Conservation (phyloP, 148 eudicot genomes). For the Pharnaceum exiguum region DNA sequence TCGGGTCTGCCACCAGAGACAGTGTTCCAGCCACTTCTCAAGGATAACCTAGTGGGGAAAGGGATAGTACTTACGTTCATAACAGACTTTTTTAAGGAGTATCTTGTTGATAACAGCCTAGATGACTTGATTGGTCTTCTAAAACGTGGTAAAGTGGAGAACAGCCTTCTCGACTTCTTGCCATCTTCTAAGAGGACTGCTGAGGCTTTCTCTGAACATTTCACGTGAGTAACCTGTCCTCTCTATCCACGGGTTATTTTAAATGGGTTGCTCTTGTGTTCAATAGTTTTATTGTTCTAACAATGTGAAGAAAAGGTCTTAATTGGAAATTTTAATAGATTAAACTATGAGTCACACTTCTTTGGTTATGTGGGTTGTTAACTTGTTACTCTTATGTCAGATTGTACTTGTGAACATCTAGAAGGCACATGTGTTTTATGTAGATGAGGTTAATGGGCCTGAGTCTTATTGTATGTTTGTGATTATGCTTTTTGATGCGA, state of each 20-base stretch:
- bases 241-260: not conserved
- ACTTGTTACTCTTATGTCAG: no score
- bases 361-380: no score
- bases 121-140: conserved; percentile 89
- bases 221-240: conserved; percentile 56
- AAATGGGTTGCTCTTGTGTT: not conserved
- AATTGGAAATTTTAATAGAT: no score
- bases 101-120: conserved; percentile 82
- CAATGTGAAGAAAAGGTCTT: no score
- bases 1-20: conserved; percentile 98
- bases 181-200: conserved; percentile 78
- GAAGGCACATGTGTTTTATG: no score
- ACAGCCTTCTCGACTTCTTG: conserved; percentile 78
- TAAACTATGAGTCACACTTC: no score
- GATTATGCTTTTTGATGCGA: not conserved
- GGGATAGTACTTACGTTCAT: conserved; percentile 89
- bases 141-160: conserved; percentile 92
- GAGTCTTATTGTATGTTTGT: not conserved
- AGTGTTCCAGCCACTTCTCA: conserved; percentile 92
- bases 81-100: conserved; percentile 94
- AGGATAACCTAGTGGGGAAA: conserved; percentile 92
- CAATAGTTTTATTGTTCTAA: not conserved
- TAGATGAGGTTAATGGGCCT: not conserved
- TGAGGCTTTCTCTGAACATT: conserved; percentile 92
- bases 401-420: no score